Percentiles rank a stretch among this genome's conserved stretches.
Evolutionary conservation across 805 yeast species (phyloP).

Genomic region (Wickerhamiella australiensis): DNA sequence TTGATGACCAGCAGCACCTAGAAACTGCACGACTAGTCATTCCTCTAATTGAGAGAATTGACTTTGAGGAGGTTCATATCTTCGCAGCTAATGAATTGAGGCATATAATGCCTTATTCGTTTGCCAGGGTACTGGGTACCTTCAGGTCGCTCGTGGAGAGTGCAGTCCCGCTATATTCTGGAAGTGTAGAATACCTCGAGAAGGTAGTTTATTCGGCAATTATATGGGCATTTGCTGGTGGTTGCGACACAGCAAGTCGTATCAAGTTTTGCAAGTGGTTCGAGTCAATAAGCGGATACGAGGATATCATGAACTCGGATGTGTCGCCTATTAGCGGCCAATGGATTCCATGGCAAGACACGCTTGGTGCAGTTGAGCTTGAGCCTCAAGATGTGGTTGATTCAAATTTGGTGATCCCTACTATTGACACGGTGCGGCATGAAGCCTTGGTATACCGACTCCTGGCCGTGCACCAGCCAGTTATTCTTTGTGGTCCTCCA

Average conservation of each 20-base stretch:
- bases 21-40: background rate
- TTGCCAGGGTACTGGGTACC: constrained; percentile 31
- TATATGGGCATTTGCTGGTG: constrained; percentile 60
- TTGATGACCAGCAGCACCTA: background rate
- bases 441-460: constrained; percentile 48
- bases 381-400: constrained; percentile 48
- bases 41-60: background rate
- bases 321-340: constrained; percentile 35
- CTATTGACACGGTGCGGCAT: constrained; percentile 62
- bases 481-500: constrained; percentile 87
- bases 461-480: constrained; percentile 43
- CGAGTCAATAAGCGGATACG: constrained; percentile 11
- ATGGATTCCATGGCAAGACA: constrained; percentile 35
- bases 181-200: constrained; percentile 15
- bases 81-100: constrained; percentile 23
- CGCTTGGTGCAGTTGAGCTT: constrained; percentile 35
- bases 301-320: constrained; percentile 33
- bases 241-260: constrained; percentile 33
- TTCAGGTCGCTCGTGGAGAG: constrained; percentile 29
- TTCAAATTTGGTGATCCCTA: constrained; percentile 61
- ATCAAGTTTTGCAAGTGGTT: constrained; percentile 30
- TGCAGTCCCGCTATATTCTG: background rate
- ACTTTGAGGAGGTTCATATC: constrained; percentile 20
- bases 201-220: constrained; percentile 28
- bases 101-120: constrained; percentile 44